These are phyloP conservation scores for Martensiomyces pterosporus DNA, from an alignment of 192 early-diverging fungal genomes.

Conservation along the genomic window DNA sequence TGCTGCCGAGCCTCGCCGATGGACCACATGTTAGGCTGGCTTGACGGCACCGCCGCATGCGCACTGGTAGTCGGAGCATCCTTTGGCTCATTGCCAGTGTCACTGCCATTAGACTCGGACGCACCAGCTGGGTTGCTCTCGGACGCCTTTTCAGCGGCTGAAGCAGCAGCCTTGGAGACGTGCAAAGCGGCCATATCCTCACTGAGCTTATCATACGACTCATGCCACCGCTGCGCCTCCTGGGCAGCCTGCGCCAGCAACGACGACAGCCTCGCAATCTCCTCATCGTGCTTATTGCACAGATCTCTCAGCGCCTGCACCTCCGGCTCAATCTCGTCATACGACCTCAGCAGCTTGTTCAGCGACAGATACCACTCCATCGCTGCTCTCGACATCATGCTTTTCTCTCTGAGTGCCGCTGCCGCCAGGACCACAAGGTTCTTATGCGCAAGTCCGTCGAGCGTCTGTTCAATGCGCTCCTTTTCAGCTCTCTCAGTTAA, in stretches of 20 bases:
- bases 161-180: neutral
- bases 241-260: constrained; percentile 29
- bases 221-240: constrained; percentile 31
- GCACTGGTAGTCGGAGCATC: too few relatives aligned
- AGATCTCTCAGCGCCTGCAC: constrained; percentile 18
- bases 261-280: constrained; percentile 19
- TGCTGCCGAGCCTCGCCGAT: constrained; percentile 1
- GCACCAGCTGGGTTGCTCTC: too few relatives aligned
- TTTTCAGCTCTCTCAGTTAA: too few relatives aligned
- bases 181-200: too few relatives aligned
- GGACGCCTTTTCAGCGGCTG: neutral
- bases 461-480: constrained; percentile 18
- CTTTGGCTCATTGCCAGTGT: too few relatives aligned
- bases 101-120: too few relatives aligned
- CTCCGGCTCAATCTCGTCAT: constrained; percentile 21
- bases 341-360: constrained; percentile 21
- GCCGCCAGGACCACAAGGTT: constrained; percentile 18
- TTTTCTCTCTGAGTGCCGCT: constrained; percentile 16
- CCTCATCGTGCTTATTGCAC: constrained; percentile 15
- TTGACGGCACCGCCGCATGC: too few relatives aligned
- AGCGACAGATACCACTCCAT: constrained; percentile 16
- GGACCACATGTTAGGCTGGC: constrained; percentile 1
- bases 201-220: constrained; percentile 10
- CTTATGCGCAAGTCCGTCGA: constrained; percentile 16
- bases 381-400: constrained; percentile 6